Evolutionary conservation across 495 filamentous ascomycete species (phyloP).

Genomic region (Hypoxylon trugodes): DNA sequence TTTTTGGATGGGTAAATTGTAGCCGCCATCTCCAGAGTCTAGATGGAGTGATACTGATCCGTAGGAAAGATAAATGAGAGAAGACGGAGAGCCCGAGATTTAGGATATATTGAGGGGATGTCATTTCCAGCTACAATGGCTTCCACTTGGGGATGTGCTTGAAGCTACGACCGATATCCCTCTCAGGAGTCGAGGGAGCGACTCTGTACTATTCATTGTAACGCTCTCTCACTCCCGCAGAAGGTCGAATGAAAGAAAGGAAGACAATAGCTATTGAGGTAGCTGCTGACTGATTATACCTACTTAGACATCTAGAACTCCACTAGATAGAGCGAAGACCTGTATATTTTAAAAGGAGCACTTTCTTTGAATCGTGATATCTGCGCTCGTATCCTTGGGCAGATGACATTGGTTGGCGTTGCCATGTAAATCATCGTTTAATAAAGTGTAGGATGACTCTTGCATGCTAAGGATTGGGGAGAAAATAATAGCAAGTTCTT

Average conservation of each 20-base stretch:
- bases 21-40: slow-evolving; percentile 26
- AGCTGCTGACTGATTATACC: neutral
- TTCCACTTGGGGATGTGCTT: neutral
- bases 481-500: too few species aligned
- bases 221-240: neutral
- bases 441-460: too few species aligned
- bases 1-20: slow-evolving; percentile 30
- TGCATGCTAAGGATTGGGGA: too few species aligned
- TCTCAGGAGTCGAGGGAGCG: slow-evolving; percentile 5
- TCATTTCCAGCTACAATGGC: slow-evolving; percentile 8
- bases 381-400: too few species aligned
- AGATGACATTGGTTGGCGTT: too few species aligned
- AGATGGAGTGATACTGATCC: slow-evolving; percentile 9
- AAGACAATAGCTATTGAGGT: neutral
- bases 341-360: too few species aligned
- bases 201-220: slow-evolving; percentile 4
- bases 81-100: neutral
- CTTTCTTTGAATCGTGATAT: too few species aligned
- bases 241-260: neutral
- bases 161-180: neutral
- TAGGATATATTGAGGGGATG: slow-evolving; percentile 2
- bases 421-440: too few species aligned
- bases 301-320: too few species aligned
- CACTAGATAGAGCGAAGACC: too few species aligned
- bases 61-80: neutral